Percentiles rank a stretch among this genome's conserved stretches.
Conservation (phyloP, 441 rosid genomes). For the Pelargonium australe region DNA sequence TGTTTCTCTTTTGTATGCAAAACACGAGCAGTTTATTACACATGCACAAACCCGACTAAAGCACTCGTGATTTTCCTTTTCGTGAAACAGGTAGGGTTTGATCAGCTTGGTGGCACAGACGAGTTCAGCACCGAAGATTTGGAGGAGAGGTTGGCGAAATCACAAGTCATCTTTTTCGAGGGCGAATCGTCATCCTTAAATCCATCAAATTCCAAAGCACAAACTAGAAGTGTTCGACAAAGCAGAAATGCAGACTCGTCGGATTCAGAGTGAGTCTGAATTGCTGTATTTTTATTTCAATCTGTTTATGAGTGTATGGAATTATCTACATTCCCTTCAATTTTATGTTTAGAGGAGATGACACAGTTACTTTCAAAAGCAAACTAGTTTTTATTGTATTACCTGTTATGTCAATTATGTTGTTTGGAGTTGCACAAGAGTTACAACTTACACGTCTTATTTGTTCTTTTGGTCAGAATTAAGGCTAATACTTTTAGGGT, state of each 20-base stretch:
- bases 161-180: conserved; percentile 67
- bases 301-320: no score
- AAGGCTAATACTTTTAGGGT: no score
- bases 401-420: no score
- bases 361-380: no score
- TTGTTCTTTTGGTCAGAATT: no score
- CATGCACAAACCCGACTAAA: background rate
- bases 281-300: no score
- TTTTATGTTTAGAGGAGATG: no score
- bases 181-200: conserved; percentile 60
- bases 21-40: background rate
- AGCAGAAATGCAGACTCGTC: conserved; percentile 53
- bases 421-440: no score
- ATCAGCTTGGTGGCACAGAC: conserved; percentile 88
- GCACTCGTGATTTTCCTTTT: background rate
- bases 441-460: no score
- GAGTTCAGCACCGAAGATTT: conserved; percentile 86
- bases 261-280: conserved; percentile 50
- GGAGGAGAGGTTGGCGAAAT: conserved; percentile 83
- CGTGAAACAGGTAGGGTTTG: conserved; percentile 67
- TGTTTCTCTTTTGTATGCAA: conserved; percentile 2
- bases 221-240: conserved; percentile 62
- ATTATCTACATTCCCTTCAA: no score
- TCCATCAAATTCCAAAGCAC: conserved; percentile 36
- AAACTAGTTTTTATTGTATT: no score